Percentiles rank a stretch among this genome's conserved stretches.
These are phyloP conservation scores for Lanmaoa pseudosensibilis DNA, from an alignment of 768 basidiomycete genomes.

Conservation along the genomic window DNA sequence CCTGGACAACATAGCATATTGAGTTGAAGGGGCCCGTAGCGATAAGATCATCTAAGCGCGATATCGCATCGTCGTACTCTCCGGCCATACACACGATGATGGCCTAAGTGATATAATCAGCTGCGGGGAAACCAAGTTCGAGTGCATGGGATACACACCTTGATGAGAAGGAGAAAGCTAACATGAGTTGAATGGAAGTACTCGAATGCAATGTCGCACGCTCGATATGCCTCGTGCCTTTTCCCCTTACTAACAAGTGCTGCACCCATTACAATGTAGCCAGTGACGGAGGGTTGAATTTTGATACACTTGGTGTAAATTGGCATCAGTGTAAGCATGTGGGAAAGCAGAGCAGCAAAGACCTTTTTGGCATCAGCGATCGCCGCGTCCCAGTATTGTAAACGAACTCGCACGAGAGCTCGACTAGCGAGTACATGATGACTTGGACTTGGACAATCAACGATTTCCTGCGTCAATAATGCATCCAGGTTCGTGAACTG, in stretches of 20 bases:
- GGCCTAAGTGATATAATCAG: background rate
- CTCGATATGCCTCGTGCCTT: background rate
- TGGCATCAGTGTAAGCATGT: background rate
- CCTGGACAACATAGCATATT: background rate
- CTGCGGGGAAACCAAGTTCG: background rate
- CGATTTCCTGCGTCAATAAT: background rate
- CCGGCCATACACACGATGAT: constrained; percentile 7
- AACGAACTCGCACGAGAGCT: background rate
- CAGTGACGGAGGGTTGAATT: background rate
- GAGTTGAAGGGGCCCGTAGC: background rate
- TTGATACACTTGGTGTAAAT: background rate
- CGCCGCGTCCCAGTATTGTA: background rate
- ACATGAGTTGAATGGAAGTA: background rate
- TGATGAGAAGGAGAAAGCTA: background rate
- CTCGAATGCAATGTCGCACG: constrained; percentile 3
- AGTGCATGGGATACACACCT: background rate
- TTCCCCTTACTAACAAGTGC: background rate
- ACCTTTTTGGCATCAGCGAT: background rate
- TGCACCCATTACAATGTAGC: background rate
- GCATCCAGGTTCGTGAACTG: no score
- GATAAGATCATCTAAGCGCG: constrained; percentile 1
- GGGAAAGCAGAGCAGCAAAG: background rate
- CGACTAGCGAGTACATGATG: background rate
- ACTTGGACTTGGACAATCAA: background rate
- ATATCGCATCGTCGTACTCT: constrained; percentile 5